Percentiles rank a stretch among this genome's conserved stretches.
Conservation (phyloP, 2,329 filamentous ascomycete genomes). For the Colletotrichum orchidophilum region DNA sequence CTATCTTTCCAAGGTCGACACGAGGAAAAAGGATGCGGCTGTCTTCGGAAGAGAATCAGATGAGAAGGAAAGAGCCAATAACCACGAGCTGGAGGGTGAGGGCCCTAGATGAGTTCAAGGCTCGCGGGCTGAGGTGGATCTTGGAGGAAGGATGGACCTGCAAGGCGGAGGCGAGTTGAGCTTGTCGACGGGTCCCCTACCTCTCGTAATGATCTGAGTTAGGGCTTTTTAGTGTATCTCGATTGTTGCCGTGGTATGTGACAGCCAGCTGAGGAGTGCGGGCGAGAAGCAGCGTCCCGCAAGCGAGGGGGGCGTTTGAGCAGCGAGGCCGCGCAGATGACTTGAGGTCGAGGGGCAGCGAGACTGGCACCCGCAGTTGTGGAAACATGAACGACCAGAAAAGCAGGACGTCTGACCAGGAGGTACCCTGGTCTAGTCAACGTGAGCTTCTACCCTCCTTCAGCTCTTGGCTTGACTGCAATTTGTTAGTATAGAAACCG, state of each 20-base stretch:
- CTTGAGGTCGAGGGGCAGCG: slow-evolving; percentile 34
- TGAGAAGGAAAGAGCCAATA: slow-evolving; percentile 23
- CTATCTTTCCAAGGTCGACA: slow-evolving; percentile 10
- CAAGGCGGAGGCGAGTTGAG: slow-evolving; percentile 26
- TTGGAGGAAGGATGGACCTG: slow-evolving; percentile 27
- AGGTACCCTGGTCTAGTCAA: slow-evolving; percentile 18
- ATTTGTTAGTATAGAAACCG: background rate
- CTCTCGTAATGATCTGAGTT: slow-evolving; percentile 30
- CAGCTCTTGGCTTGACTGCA: slow-evolving; percentile 2
- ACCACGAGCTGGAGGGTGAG: slow-evolving; percentile 26
- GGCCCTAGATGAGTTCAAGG: slow-evolving; percentile 31
- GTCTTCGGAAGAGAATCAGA: slow-evolving; percentile 14
- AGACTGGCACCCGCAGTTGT: slow-evolving; percentile 32
- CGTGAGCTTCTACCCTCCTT: slow-evolving; percentile 25
- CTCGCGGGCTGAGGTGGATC: slow-evolving; percentile 30
- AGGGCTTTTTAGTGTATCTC: slow-evolving; percentile 30
- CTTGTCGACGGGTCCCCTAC: slow-evolving; percentile 23
- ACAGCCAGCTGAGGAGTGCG: slow-evolving; percentile 21
- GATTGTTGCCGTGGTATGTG: slow-evolving; percentile 30
- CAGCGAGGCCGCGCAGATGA: slow-evolving; percentile 19
- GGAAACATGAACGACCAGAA: slow-evolving; percentile 22
- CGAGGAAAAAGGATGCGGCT: slow-evolving; percentile 11
- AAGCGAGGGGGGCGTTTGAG: slow-evolving; percentile 27
- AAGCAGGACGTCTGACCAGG: slow-evolving; percentile 10
- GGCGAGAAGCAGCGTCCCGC: slow-evolving; percentile 21